These are phyloP conservation scores for Phlyctochytrium planicorne DNA, from an alignment of 192 early-diverging fungal genomes.

Conservation along the genomic window DNA sequence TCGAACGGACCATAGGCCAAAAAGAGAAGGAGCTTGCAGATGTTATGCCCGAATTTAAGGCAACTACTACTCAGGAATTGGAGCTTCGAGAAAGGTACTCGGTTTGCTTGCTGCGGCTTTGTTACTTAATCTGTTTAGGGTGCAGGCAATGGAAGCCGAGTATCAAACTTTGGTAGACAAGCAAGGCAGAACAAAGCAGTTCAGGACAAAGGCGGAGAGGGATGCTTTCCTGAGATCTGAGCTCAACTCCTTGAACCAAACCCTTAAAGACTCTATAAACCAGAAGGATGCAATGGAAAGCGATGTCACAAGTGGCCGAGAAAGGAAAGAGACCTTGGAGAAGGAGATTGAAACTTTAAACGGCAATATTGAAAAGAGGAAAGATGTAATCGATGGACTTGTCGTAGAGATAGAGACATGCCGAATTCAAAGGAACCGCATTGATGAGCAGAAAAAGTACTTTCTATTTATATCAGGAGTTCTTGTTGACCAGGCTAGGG, in stretches of 20 bases:
- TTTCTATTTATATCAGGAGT: conserved; percentile 24
- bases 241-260: conserved; percentile 61
- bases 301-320: conserved; percentile 35
- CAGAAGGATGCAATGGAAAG: conserved; percentile 47
- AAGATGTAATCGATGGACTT: conserved; percentile 39
- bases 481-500: conserved; percentile 41
- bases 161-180: conserved; percentile 79
- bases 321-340: conserved; percentile 27
- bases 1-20: conserved; percentile 57
- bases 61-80: conserved; percentile 55
- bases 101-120: neutral
- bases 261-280: conserved; percentile 49
- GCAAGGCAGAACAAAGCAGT: conserved; percentile 81
- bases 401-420: conserved; percentile 40
- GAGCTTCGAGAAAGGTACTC: conserved; percentile 65
- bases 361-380: conserved; percentile 40
- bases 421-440: conserved; percentile 48
- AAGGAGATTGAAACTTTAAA: conserved; percentile 32
- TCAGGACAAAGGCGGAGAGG: conserved; percentile 69
- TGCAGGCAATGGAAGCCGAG: conserved; percentile 65
- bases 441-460: conserved; percentile 74
- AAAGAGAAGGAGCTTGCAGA: conserved; percentile 67
- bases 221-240: conserved; percentile 75
- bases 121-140: conserved; percentile 33
- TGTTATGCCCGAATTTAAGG: conserved; percentile 66